Percentiles rank a stretch among this genome's conserved stretches.
Evolutionary conservation across 495 filamentous ascomycete species (phyloP).

Genomic region (Daldinia bambusicola): DNA sequence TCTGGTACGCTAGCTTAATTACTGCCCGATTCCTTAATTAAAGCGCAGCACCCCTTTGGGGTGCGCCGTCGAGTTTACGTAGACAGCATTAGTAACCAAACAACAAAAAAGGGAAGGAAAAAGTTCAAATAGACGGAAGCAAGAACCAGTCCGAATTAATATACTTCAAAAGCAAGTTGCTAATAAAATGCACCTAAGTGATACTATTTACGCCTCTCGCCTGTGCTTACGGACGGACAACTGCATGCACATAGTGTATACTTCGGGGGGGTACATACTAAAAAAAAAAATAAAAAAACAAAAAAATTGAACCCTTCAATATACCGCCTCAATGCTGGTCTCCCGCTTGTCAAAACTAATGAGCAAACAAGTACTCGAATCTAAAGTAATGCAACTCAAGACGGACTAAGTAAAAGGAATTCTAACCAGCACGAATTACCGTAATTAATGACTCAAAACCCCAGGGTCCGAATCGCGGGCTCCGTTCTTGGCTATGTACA

Average conservation of each 20-base stretch:
- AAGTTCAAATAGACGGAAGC: background rate
- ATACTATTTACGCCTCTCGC: constrained; percentile 1
- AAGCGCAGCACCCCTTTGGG: too few relatives aligned
- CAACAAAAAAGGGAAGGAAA: background rate
- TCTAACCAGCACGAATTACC: constrained; percentile 19
- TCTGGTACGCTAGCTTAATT: too few relatives aligned
- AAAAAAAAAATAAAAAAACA: background rate
- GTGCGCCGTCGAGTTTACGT: too few relatives aligned
- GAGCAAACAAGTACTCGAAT: background rate
- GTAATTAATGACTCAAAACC: constrained; percentile 41
- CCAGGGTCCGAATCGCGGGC: constrained; percentile 41
- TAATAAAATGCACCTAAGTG: constrained; percentile 2
- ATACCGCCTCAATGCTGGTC: background rate
- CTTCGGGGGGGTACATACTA: background rate
- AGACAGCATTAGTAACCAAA: too few relatives aligned
- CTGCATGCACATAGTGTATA: background rate
- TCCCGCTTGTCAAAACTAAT: background rate
- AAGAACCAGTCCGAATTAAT: background rate
- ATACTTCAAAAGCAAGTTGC: constrained; percentile 1
- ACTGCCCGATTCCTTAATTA: too few relatives aligned
- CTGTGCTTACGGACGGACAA: constrained; percentile 2
- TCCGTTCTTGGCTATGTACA: constrained; percentile 19
- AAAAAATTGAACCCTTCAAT: background rate
- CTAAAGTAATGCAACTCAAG: constrained; percentile 12
- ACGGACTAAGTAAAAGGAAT: constrained; percentile 21